Evolutionary conservation across 371 early-diverging fungal genomes (phyloP).

Genomic region (Mucor plumbeus): DNA sequence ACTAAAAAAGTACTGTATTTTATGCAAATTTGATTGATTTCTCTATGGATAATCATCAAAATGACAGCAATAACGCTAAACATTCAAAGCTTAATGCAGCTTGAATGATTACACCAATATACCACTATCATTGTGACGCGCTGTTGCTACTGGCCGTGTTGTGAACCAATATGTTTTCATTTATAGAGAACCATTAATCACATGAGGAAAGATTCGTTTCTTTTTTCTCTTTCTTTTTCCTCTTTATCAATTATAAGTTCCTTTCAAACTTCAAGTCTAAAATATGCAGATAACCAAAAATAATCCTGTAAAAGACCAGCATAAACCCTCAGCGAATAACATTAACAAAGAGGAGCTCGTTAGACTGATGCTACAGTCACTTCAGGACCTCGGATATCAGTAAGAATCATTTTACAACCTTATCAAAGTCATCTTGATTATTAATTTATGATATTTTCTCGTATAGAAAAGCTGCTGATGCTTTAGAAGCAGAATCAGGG

Average conservation of each 20-base stretch:
- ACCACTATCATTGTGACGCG: not conserved
- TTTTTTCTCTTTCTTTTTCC: constrained; percentile 1
- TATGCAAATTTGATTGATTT: too few relatives aligned
- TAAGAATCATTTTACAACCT: constrained; percentile 33
- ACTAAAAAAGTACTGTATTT: too few relatives aligned
- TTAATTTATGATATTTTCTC: not conserved
- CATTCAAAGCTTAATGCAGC: not conserved
- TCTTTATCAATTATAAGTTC: not conserved
- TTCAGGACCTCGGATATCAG: constrained; percentile 85
- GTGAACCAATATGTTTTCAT: constrained; percentile 1
- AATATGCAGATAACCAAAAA: constrained; percentile 29
- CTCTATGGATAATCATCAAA: too few relatives aligned
- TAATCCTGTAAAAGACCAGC: not conserved
- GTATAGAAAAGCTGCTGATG: constrained; percentile 60
- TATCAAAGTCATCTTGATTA: not conserved
- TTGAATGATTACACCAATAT: not conserved
- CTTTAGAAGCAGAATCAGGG: constrained; percentile 78
- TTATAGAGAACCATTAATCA: not conserved
- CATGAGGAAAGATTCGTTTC: not conserved
- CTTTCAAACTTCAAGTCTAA: not conserved
- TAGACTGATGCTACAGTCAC: constrained; percentile 83
- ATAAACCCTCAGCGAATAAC: not conserved
- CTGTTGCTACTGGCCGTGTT: not conserved
- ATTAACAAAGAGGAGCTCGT: constrained; percentile 76
- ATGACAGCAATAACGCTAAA: too few relatives aligned